Base-by-base conservation (phyloP, 2,329 filamentous ascomycete genomes). In the Xylaria sp. region DNA sequence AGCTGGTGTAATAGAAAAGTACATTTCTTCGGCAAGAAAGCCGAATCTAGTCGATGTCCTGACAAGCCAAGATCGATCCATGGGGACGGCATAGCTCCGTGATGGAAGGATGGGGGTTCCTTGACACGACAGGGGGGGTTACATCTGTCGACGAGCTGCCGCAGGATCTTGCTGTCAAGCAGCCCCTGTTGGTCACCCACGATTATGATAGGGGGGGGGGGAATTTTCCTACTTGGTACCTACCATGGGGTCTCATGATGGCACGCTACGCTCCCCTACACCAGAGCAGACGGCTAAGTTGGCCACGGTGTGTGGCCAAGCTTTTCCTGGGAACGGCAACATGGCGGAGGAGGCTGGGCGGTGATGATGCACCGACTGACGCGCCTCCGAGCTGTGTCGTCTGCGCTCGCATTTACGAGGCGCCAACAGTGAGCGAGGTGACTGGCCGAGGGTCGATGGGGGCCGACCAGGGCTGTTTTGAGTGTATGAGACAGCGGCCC, bases 1-100 rank as follows among this genome's bases (percentile, higher is more conserved):
- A 70, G 15, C 60, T 72, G 67, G 70, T 69, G 61, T 58, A 51
- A 46, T 64, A 72, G 67, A 57, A 70, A 73, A 69, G 69, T 68
- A 72, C 65, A 75, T 36, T 69, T 65, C 70, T 69, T 65, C 70
- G 63, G 61, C 48, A 72, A 61, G 61, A 71, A 58, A 51, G 23
- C 54, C 39, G 57, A 61, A 54, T 33, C 28, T 43, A 10, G 23
- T 59, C 20, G 36, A 67, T 28, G 25, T 33, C 43, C 41, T 57
- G 43, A 55, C 48, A 55, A 9, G 56, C 59, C 43, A 63, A 59
- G 57, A 46, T 64, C 28, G 41, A 39, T 31, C 28, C 48, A 48
- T 72, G 52, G n/a, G 31, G 49, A 69, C 67, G 73, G 71, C 68
- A 69, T 66, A 28, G 41, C 59, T 48, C 48, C 57, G 28, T 13